These are phyloP conservation scores for Austroboletus novae-zelandiae DNA, from an alignment of 1,284 basidiomycete species.

Conservation along the genomic window DNA sequence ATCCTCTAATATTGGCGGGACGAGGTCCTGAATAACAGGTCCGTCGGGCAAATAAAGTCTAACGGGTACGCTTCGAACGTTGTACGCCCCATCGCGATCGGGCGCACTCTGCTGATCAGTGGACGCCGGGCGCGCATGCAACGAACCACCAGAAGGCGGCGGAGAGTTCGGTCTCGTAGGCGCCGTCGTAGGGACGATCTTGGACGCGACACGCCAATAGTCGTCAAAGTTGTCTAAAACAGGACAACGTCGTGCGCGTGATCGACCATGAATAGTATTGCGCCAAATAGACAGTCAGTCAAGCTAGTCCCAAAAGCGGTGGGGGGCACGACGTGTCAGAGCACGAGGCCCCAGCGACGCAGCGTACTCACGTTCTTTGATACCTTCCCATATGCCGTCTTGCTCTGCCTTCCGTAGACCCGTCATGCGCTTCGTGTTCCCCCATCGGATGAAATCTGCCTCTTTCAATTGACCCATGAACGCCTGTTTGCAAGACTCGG, in stretches of 20 bases:
- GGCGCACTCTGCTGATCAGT: conserved; percentile 58
- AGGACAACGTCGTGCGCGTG: conserved; percentile 6
- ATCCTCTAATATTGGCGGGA: conserved; percentile 72
- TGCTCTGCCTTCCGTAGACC: conserved; percentile 85
- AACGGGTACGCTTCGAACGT: conserved; percentile 83
- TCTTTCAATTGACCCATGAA: conserved; percentile 96
- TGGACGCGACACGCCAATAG: conserved; percentile 88
- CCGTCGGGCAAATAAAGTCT: conserved; percentile 91
- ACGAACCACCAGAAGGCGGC: conserved; percentile 48
- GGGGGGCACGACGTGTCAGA: conserved; percentile 15
- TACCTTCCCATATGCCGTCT: conserved; percentile 93
- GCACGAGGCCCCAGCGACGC: conserved; percentile 15
- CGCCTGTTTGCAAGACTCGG: conserved; percentile 83
- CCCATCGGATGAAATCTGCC: conserved; percentile 93
- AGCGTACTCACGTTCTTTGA: conserved; percentile 72
- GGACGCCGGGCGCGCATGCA: conserved; percentile 66
- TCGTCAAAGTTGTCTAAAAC: conserved; percentile 88
- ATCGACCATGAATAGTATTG: conserved; percentile 10
- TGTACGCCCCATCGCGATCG: conserved; percentile 76
- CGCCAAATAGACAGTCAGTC: conserved; percentile 20
- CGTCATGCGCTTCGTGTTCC: conserved; percentile 90
- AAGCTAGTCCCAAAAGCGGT: conserved; percentile 11
- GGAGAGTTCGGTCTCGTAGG: conserved; percentile 54
- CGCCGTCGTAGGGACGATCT: conserved; percentile 70
- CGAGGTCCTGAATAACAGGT: conserved; percentile 86